Base-by-base conservation (phyloP, 176 grass and related monocot genomes). In the Alloteropsis semialata region DNA sequence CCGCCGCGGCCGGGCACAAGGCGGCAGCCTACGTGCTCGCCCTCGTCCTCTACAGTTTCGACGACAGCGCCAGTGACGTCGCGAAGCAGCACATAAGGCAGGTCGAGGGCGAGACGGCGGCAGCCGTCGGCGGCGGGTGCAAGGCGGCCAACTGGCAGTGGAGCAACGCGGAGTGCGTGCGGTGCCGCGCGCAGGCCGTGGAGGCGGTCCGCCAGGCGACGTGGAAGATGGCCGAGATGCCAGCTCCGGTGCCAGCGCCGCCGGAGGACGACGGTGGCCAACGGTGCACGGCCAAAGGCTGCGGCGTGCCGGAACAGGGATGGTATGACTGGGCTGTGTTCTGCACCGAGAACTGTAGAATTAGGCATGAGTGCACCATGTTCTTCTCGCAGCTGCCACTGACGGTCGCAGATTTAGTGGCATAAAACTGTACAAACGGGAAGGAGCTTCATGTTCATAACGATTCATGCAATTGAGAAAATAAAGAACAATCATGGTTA, bases 21-120 rank as follows among this genome's bases (percentile, higher is more conserved):
- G n/a, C 21, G 3, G 68, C 70, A 18, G 70, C 77, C 0, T 76
- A 89, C 62, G 69, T 76, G 43, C 62, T 85, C 10, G 87, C 70
- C 0, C n/a, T 85, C 33, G 32, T 89, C 39, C 36, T 36, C 30
- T 85, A 81, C 54, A 19, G 0, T 0, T 3, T 0, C 17, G 44
- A 2, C 6, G 33, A 29, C 13, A 12, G 0, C 21, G 1, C 13
- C 41, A 7, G 1, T 2, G 42, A 15, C 8, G 2, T 8, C 5
- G 82, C 41, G 0, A 27, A 38, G 14, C 8, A 5, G 22, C 62
- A 63, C 63, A 34, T 85, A 4, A 42, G 43, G 2, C 60, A 69
- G 25, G 30, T 81, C 1, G 87, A 89, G 24, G 60, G 22, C 3
- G 67, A 81, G 8, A 39, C 9, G 1, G 10, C 3, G 29, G 29